Conservation (phyloP, 768 basidiomycete species). For the Leccinum olivaceopallidum region DNA sequence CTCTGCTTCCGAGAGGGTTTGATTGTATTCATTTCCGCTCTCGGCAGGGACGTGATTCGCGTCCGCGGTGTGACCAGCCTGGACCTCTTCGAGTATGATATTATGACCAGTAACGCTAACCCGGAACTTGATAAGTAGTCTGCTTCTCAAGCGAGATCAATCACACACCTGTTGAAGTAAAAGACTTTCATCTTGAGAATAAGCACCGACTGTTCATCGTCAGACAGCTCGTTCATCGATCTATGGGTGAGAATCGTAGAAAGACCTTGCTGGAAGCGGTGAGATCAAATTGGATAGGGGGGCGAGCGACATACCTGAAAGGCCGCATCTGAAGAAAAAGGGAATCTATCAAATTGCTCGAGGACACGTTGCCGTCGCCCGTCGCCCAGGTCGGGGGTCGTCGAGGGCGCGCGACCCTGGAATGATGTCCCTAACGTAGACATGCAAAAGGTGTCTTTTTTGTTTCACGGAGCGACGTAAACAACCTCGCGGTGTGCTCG, state of each 20-base stretch:
- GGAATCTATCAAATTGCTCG: slow-evolving; percentile 41
- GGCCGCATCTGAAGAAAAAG: slow-evolving; percentile 55
- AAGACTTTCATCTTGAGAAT: slow-evolving; percentile 60
- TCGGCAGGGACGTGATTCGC: slow-evolving; percentile 12
- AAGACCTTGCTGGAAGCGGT: slow-evolving; percentile 58
- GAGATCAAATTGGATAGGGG: neutral
- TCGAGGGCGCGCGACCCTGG: slow-evolving; percentile 19
- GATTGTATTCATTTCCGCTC: slow-evolving; percentile 23
- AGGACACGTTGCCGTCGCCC: slow-evolving; percentile 24
- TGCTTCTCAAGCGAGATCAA: slow-evolving; percentile 27
- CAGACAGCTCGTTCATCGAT: slow-evolving; percentile 34
- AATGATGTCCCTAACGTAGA: neutral
- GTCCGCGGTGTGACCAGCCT: slow-evolving; percentile 13
- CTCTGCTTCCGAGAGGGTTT: slow-evolving; percentile 5
- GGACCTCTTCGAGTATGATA: slow-evolving; percentile 32
- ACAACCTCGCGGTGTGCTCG: slow-evolving; percentile 3
- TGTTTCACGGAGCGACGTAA: slow-evolving; percentile 17
- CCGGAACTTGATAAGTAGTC: slow-evolving; percentile 24
- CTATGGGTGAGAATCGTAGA: slow-evolving; percentile 51
- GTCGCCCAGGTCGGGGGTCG: slow-evolving; percentile 14
- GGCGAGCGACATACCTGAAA: slow-evolving; percentile 53
- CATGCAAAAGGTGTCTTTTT: slow-evolving; percentile 9
- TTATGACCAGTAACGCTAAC: slow-evolving; percentile 32
- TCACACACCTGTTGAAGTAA: slow-evolving; percentile 65
- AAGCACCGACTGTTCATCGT: slow-evolving; percentile 46